phyloP scores from a whole-genome alignment of 1,139 yeast species.

The Lodderomyces parapsilosis region DNA sequence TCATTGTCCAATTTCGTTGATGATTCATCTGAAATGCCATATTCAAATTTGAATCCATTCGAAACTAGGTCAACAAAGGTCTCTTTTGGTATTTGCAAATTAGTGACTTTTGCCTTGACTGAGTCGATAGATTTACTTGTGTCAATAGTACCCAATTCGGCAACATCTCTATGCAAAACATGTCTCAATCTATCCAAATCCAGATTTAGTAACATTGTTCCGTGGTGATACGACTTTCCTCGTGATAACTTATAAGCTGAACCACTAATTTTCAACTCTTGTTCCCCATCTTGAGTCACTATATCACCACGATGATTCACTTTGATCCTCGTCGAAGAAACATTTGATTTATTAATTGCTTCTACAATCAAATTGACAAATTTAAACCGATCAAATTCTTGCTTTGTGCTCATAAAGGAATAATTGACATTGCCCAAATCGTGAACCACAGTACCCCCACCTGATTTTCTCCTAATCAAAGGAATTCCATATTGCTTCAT shows the following conservation, averaged over 20 bases:
- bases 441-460: slow-evolving; percentile 98
- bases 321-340: slow-evolving; percentile 28
- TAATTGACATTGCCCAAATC: slow-evolving; percentile 91
- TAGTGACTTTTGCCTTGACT: slow-evolving; percentile 74
- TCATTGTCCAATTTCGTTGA: slow-evolving; percentile 23
- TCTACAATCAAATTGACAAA: slow-evolving; percentile 57
- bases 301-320: slow-evolving; percentile 80
- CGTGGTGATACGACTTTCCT: slow-evolving; percentile 91
- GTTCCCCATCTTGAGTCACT: slow-evolving; percentile 43
- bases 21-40: slow-evolving; percentile 20
- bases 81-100: slow-evolving; percentile 48
- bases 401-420: slow-evolving; percentile 73
- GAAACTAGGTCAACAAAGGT: slow-evolving; percentile 50
- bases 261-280: slow-evolving; percentile 69
- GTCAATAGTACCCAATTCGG: slow-evolving; percentile 45
- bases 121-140: slow-evolving; percentile 69
- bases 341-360: slow-evolving; percentile 40
- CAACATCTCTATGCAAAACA: slow-evolving; percentile 50
- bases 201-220: slow-evolving; percentile 84
- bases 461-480: slow-evolving; percentile 74
- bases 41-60: slow-evolving; percentile 41
- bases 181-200: slow-evolving; percentile 56
- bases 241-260: slow-evolving; percentile 85
- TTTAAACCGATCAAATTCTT: slow-evolving; percentile 59
- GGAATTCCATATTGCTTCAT: slow-evolving; percentile 59